phyloP scores from a whole-genome alignment of 768 basidiomycete species.

The Tulasnella calospora region DNA sequence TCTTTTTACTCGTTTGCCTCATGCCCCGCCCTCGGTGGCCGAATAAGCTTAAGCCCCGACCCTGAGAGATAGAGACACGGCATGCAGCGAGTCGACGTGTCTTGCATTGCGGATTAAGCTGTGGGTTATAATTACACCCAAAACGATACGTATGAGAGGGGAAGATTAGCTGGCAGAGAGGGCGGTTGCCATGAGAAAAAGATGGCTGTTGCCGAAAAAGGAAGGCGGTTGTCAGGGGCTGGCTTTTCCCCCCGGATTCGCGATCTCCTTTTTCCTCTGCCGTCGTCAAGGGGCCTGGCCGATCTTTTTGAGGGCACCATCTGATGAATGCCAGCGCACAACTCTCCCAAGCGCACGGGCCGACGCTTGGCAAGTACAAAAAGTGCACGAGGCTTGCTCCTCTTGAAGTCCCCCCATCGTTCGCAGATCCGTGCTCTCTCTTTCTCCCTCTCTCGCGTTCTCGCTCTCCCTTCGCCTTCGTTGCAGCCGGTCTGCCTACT shows the following conservation, averaged over 20 bases:
- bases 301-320: neutral
- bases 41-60: neutral
- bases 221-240: neutral
- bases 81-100: neutral
- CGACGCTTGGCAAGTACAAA: neutral
- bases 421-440: neutral
- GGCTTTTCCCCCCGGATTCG: neutral
- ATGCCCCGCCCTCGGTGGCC: neutral
- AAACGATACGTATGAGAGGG: neutral
- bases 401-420: neutral
- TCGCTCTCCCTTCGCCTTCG: neutral
- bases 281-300: neutral
- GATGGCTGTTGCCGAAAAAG: neutral
- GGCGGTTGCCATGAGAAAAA: neutral
- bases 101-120: neutral
- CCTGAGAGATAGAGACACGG: neutral
- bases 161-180: neutral
- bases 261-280: slow-evolving; percentile 7
- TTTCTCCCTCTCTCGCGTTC: neutral
- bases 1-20: neutral
- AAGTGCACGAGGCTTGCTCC: neutral
- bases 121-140: slow-evolving; percentile 3
- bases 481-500: slow-evolving; percentile 14
- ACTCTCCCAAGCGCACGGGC: neutral
- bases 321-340: neutral